These are phyloP conservation scores for Cucumis cinereus DNA, from an alignment of 306 rosid genomes.

Conservation along the genomic window DNA sequence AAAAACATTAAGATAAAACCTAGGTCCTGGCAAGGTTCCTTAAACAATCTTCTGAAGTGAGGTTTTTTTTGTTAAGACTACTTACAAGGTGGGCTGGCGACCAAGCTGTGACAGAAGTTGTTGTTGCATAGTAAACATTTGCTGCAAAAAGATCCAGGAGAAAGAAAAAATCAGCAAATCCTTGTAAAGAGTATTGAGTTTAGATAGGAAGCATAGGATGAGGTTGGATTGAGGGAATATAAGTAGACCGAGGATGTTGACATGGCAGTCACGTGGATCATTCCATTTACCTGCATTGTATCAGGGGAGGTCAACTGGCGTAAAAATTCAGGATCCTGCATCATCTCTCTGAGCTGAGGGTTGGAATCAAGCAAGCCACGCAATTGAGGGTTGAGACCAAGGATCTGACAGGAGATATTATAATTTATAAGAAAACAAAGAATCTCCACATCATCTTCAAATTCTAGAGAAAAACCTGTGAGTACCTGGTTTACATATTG, in stretches of 20 bases:
- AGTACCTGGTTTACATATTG: constrained; percentile 68
- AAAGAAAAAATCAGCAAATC: background rate
- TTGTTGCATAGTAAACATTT: constrained; percentile 51
- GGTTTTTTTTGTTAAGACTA: constrained; percentile 14
- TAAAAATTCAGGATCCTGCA: constrained; percentile 71
- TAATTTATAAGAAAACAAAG: constrained; percentile 16
- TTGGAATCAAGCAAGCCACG: constrained; percentile 59
- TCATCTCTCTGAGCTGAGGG: constrained; percentile 69
- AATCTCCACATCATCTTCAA: constrained; percentile 12
- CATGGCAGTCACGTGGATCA: constrained; percentile 5
- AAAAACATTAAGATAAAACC: background rate
- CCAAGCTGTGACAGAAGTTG: constrained; percentile 49
- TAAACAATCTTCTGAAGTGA: constrained; percentile 2
- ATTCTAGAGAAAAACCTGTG: background rate
- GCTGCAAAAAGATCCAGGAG: constrained; percentile 26
- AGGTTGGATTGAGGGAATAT: background rate
- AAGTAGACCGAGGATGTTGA: background rate
- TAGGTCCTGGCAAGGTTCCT: background rate
- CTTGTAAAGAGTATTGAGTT: background rate
- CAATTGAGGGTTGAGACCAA: constrained; percentile 47
- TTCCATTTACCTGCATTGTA: constrained; percentile 61
- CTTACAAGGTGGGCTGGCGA: constrained; percentile 64
- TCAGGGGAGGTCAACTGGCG: constrained; percentile 74
- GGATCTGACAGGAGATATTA: constrained; percentile 29
- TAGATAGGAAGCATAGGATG: background rate